Evolutionary conservation across 139 green algal genomes (phyloP).

Genomic region (Auxenochlorella protothecoides): DNA sequence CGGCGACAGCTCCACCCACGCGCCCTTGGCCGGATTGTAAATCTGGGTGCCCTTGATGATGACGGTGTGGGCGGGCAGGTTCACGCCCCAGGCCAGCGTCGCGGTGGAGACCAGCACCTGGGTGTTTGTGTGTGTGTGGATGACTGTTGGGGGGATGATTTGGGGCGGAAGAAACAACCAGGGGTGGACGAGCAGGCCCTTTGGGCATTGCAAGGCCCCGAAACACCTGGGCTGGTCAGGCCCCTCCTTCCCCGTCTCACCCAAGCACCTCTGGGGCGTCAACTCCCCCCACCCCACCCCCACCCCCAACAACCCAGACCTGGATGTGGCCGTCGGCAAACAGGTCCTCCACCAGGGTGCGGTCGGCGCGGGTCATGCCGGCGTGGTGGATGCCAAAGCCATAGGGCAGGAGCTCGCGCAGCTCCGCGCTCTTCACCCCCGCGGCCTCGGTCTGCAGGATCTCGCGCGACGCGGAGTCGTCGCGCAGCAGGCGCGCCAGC

Average conservation of each 20-base stretch:
- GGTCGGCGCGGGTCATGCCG: conserved; percentile 82
- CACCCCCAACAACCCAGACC: conserved; percentile 25
- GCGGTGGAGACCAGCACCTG: conserved; percentile 95
- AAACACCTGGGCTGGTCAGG: too few relatives aligned
- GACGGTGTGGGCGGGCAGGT: conserved; percentile 96
- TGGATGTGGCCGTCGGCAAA: conserved; percentile 93
- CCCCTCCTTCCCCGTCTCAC: too few relatives aligned
- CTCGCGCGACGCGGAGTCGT: conserved; percentile 71
- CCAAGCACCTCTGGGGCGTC: too few relatives aligned
- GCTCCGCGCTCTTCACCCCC: conserved; percentile 64
- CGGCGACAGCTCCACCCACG: conserved; percentile 83
- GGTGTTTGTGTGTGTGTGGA: too few relatives aligned
- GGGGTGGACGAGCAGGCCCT: too few relatives aligned
- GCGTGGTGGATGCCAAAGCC: conserved; percentile 97
- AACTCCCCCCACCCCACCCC: too few relatives aligned
- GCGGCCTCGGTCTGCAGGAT: conserved; percentile 87
- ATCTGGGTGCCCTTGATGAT: conserved; percentile 99
- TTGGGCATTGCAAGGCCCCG: too few relatives aligned
- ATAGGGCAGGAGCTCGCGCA: conserved; percentile 88
- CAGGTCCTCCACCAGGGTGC: conserved; percentile 94
- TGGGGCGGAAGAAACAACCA: too few relatives aligned
- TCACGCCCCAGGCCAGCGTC: conserved; percentile 97
- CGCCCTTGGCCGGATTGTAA: conserved; percentile 88
- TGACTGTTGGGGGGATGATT: too few relatives aligned
- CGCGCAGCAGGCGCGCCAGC: conserved; percentile 66